These are phyloP conservation scores for Venturiaceae sp. DNA, from an alignment of 2,329 filamentous ascomycete species.

Conservation along the genomic window DNA sequence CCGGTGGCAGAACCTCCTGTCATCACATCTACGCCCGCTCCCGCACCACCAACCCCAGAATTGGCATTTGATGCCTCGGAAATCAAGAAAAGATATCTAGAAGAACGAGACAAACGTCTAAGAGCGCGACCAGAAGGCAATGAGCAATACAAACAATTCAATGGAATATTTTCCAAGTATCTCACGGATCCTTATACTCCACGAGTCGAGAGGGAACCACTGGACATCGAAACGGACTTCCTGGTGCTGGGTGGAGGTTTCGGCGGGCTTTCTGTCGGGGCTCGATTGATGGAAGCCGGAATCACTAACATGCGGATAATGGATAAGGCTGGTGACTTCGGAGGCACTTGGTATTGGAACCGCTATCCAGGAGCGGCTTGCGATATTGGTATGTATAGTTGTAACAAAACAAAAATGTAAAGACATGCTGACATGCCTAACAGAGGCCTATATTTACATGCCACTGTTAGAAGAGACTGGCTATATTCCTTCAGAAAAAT, in stretches of 20 bases:
- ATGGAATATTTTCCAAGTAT: constrained; percentile 17
- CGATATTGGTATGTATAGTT: constrained; percentile 28
- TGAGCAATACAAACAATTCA: constrained; percentile 19
- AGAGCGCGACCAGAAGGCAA: constrained; percentile 15
- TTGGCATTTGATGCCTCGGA: constrained; percentile 1
- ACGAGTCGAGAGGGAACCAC: constrained; percentile 16
- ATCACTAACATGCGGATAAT: constrained; percentile 30
- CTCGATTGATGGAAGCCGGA: constrained; percentile 28
- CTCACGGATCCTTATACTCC: constrained; percentile 20
- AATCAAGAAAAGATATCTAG: constrained; percentile 19
- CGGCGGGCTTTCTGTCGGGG: constrained; percentile 32
- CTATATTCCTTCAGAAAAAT: constrained; percentile 46
- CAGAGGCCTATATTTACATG: constrained; percentile 48
- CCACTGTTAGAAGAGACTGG: constrained; percentile 48
- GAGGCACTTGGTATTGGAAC: constrained; percentile 13
- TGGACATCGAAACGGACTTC: constrained; percentile 18
- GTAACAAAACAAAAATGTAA: background rate
- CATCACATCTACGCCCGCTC: too few relatives aligned
- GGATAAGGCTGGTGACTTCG: constrained; percentile 38
- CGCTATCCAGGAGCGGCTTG: constrained; percentile 37
- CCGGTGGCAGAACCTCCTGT: background rate
- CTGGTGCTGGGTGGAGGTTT: constrained; percentile 35
- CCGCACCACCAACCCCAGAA: background rate
- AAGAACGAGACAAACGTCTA: constrained; percentile 20
- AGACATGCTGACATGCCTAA: background rate